These are phyloP conservation scores for Trapa incisa DNA, from an alignment of 345 rosid genomes.

Conservation along the genomic window DNA sequence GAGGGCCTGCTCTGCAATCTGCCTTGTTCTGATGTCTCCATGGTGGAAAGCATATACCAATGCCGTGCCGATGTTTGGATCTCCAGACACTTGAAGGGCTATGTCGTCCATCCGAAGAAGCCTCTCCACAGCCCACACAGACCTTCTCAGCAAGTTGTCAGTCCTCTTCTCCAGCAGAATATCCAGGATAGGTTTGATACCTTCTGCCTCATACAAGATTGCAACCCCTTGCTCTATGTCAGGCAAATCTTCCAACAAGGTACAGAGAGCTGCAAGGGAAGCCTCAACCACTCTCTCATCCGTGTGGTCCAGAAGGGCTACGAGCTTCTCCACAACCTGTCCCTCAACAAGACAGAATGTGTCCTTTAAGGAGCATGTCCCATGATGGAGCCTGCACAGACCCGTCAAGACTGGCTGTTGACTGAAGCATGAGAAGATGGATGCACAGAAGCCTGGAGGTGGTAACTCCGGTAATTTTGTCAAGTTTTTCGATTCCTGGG, in stretches of 20 bases:
- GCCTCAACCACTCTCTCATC: slow-evolving; percentile 86
- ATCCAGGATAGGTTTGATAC: slow-evolving; percentile 49
- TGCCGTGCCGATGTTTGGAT: slow-evolving; percentile 69
- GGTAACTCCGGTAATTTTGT: slow-evolving; percentile 71
- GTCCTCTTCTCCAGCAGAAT: slow-evolving; percentile 65
- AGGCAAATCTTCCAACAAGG: slow-evolving; percentile 69
- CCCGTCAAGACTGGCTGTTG: slow-evolving; percentile 57
- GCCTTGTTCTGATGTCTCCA: slow-evolving; percentile 70
- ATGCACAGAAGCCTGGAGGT: slow-evolving; percentile 36
- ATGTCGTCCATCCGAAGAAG: slow-evolving; percentile 64
- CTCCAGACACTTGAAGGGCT: slow-evolving; percentile 59
- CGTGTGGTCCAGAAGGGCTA: slow-evolving; percentile 79
- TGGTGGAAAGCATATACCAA: slow-evolving; percentile 89
- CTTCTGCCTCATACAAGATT: slow-evolving; percentile 54
- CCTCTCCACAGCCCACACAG: slow-evolving; percentile 89
- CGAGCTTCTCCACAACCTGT: slow-evolving; percentile 66
- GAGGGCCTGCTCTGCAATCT: slow-evolving; percentile 82
- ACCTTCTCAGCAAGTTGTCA: slow-evolving; percentile 53
- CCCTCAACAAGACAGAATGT: slow-evolving; percentile 28
- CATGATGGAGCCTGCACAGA: slow-evolving; percentile 65
- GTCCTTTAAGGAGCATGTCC: slow-evolving; percentile 64
- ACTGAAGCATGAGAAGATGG: slow-evolving; percentile 62
- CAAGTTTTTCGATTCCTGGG: slow-evolving; percentile 64
- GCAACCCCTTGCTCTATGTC: slow-evolving; percentile 59
- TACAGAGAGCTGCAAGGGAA: slow-evolving; percentile 80